phyloP scores from a whole-genome alignment of 768 basidiomycete genomes.

The Suillus occidentalis region DNA sequence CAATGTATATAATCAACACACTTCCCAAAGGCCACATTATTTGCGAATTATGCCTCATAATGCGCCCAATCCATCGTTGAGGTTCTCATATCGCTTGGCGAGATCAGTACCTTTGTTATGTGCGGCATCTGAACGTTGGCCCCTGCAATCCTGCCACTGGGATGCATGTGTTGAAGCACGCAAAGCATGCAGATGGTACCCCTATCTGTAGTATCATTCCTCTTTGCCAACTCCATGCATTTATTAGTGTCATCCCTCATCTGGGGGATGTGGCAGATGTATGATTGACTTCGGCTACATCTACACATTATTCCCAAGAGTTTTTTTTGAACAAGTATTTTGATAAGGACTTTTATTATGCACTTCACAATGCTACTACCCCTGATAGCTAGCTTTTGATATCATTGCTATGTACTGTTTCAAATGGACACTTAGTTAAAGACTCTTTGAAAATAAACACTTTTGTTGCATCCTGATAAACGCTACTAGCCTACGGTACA shows the following conservation, averaged over 20 bases:
- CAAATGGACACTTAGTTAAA: too few relatives aligned
- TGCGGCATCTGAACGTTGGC: neutral
- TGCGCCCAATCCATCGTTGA: neutral
- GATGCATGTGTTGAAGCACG: neutral
- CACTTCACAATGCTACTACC: neutral
- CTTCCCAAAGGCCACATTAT: neutral
- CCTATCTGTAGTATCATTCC: neutral
- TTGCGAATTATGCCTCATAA: neutral
- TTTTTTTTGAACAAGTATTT: neutral
- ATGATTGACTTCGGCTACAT: slow-evolving; percentile 14
- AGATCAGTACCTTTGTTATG: neutral
- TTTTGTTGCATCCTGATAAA: too few relatives aligned
- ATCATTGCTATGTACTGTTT: too few relatives aligned
- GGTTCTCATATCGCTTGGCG: neutral
- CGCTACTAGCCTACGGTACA: too few relatives aligned
- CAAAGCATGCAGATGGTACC: neutral
- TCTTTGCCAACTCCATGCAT: slow-evolving; percentile 6
- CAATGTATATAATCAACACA: neutral
- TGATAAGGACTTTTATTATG: neutral
- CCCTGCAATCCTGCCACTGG: neutral
- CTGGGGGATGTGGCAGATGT: slow-evolving; percentile 26
- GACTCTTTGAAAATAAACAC: too few relatives aligned
- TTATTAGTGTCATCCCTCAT: slow-evolving; percentile 25
- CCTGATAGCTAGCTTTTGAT: too few relatives aligned
- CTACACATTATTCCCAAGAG: neutral